Percentiles rank a stretch among this genome's conserved stretches.
Evolutionary conservation across 2,329 filamentous ascomycete species (phyloP).

Genomic region (Paraconiothyrium brasiliense): DNA sequence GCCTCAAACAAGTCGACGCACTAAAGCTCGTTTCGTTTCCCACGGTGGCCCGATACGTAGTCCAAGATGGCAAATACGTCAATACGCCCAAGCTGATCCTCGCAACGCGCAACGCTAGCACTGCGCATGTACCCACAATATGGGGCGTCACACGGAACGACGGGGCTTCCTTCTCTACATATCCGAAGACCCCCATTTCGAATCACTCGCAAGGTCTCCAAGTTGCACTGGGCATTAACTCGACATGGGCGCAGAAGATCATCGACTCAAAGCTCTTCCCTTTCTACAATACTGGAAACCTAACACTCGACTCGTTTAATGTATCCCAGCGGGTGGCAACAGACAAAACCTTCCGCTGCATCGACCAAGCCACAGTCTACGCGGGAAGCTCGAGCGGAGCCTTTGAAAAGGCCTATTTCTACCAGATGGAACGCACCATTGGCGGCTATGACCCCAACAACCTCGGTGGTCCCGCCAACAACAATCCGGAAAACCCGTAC

Average conservation of each 20-base stretch:
- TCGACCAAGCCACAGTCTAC: slow-evolving; percentile 67
- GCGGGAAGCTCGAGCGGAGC: slow-evolving; percentile 57
- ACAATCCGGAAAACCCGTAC: slow-evolving; percentile 63
- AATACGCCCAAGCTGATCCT: slow-evolving; percentile 60
- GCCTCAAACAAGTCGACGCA: slow-evolving; percentile 61
- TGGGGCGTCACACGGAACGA: slow-evolving; percentile 66
- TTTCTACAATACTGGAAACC: slow-evolving; percentile 57
- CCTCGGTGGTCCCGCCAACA: slow-evolving; percentile 58
- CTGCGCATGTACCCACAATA: slow-evolving; percentile 63
- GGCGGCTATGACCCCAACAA: slow-evolving; percentile 64
- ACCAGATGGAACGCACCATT: slow-evolving; percentile 68
- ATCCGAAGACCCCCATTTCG: slow-evolving; percentile 56
- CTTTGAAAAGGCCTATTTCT: slow-evolving; percentile 64
- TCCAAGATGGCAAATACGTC: slow-evolving; percentile 68
- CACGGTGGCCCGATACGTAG: slow-evolving; percentile 61
- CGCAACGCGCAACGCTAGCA: slow-evolving; percentile 53
- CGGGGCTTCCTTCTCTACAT: slow-evolving; percentile 63
- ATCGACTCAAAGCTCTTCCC: slow-evolving; percentile 61
- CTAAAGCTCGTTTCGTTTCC: slow-evolving; percentile 52
- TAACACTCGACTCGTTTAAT: slow-evolving; percentile 66
- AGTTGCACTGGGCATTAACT: slow-evolving; percentile 57
- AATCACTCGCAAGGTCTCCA: slow-evolving; percentile 56
- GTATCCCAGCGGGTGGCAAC: slow-evolving; percentile 64
- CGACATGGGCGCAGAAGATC: slow-evolving; percentile 45
- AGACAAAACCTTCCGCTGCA: slow-evolving; percentile 68